These are phyloP conservation scores for Dunaliella primolecta DNA, from an alignment of 139 green algal genomes.

Conservation along the genomic window DNA sequence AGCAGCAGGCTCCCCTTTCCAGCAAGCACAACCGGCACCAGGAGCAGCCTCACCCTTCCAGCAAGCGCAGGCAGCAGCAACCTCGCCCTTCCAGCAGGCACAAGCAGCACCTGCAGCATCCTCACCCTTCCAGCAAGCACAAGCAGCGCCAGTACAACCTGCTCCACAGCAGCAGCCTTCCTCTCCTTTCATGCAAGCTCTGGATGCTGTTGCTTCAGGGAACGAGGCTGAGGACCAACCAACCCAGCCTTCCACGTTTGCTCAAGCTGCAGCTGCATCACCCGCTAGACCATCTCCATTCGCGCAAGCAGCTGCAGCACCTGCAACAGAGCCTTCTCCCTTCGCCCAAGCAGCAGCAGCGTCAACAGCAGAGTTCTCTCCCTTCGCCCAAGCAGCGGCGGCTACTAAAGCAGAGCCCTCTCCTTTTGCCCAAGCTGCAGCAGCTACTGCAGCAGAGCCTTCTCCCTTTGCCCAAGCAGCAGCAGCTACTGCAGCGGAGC, in stretches of 20 bases:
- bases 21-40: neutral
- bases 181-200: neutral
- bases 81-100: neutral
- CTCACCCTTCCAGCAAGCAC: neutral
- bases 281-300: neutral
- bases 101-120: neutral
- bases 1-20: neutral
- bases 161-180: neutral
- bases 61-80: neutral
- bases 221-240: neutral
- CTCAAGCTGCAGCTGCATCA: neutral
- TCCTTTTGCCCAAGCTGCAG: too few relatives aligned
- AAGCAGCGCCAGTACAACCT: neutral
- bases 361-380: too few relatives aligned
- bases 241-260: neutral
- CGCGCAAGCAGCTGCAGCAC: neutral
- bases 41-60: neutral
- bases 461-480: too few relatives aligned
- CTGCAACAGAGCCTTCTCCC: neutral
- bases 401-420: too few relatives aligned
- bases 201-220: neutral
- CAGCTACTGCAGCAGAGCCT: too few relatives aligned
- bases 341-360: too few relatives aligned
- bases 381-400: too few relatives aligned
- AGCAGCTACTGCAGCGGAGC: neutral